These are phyloP conservation scores for Yamadazyma songkhlaensis DNA, from an alignment of 1,139 yeast genomes.

Conservation along the genomic window DNA sequence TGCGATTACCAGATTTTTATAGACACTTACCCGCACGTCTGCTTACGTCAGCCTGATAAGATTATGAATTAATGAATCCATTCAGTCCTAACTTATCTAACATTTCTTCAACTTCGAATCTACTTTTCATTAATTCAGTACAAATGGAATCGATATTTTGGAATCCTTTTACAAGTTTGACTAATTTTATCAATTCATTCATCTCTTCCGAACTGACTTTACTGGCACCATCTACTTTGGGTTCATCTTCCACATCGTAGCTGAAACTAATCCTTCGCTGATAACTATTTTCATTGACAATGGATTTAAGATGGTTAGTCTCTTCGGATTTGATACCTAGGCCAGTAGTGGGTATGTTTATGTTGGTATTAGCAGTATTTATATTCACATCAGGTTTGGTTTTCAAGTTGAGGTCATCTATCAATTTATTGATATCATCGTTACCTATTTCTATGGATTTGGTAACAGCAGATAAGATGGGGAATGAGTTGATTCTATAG, in stretches of 20 bases:
- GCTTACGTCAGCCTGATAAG: background rate
- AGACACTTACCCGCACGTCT: constrained; percentile 3
- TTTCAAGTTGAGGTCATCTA: constrained; percentile 18
- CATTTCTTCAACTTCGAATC: constrained; percentile 52
- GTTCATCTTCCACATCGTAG: constrained; percentile 19
- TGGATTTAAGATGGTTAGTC: constrained; percentile 20
- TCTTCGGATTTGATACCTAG: constrained; percentile 1
- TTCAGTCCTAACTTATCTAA: constrained; percentile 44
- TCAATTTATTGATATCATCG: constrained; percentile 27
- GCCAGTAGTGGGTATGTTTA: constrained; percentile 4
- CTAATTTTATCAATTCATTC: constrained; percentile 22
- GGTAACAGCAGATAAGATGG: constrained; percentile 47
- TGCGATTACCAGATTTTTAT: background rate
- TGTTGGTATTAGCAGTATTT: constrained; percentile 7
- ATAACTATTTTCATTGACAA: constrained; percentile 28
- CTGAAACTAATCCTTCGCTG: constrained; percentile 36
- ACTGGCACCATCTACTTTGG: constrained; percentile 10
- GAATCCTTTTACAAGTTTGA: constrained; percentile 53
- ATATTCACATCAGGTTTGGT: constrained; percentile 10
- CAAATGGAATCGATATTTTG: constrained; percentile 73
- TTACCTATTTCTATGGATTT: constrained; percentile 33
- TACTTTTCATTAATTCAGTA: constrained; percentile 59
- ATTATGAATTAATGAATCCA: constrained; percentile 32
- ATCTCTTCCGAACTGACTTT: constrained; percentile 22
- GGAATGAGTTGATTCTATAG: constrained; percentile 77